These are phyloP conservation scores for Paramecium pentaurelia DNA, from an alignment of 73 alveolate species.

Conservation along the genomic window DNA sequence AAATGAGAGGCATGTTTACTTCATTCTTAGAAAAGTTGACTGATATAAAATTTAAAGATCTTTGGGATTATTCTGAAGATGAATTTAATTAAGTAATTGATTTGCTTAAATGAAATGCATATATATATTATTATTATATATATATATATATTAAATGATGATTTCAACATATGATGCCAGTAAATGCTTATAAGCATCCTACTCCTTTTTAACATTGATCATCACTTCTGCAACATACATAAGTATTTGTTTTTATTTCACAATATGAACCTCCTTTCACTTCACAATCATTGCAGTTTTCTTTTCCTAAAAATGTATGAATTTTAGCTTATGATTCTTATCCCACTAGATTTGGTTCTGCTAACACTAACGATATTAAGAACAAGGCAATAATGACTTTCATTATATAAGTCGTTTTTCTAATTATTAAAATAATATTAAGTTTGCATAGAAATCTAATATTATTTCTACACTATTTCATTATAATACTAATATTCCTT, in stretches of 20 bases:
- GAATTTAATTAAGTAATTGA: background rate
- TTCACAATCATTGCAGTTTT: conserved; percentile 11
- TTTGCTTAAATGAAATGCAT: background rate
- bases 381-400: background rate
- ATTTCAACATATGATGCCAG: conserved; percentile 16
- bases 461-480: background rate
- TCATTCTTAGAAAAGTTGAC: background rate
- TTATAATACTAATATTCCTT: background rate
- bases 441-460: background rate
- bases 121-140: background rate
- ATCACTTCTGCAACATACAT: conserved; percentile 17
- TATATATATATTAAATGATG: background rate
- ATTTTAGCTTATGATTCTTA: background rate
- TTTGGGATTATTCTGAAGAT: background rate
- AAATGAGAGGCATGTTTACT: background rate
- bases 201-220: conserved; percentile 1
- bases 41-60: background rate
- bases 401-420: background rate
- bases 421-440: background rate
- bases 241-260: background rate
- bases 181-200: background rate
- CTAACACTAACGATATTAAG: background rate
- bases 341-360: background rate
- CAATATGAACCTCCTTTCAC: conserved; percentile 23
- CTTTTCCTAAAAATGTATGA: conserved; percentile 1